Evolutionary conservation across 2,329 filamentous ascomycete species (phyloP).

Genomic region (Botrytis fabae): DNA sequence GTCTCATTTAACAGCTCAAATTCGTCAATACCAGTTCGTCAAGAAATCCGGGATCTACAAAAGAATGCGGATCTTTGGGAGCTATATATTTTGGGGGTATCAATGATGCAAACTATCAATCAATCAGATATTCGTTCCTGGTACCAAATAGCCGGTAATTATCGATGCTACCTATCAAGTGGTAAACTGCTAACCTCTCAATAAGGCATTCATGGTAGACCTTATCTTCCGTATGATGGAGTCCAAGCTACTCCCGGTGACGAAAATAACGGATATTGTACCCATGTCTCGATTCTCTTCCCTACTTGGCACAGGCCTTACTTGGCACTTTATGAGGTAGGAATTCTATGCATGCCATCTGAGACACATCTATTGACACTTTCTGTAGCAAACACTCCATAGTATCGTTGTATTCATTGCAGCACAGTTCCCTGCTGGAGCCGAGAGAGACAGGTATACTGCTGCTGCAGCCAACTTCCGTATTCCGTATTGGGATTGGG

Average conservation of each 20-base stretch:
- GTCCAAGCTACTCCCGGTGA: constrained; percentile 29
- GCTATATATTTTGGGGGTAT: constrained; percentile 37
- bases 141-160: constrained; percentile 36
- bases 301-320: constrained; percentile 57
- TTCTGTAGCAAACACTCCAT: constrained; percentile 54
- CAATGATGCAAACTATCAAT: constrained; percentile 30
- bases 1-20: constrained; percentile 26
- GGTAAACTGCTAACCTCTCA: background rate
- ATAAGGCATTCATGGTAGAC: constrained; percentile 37
- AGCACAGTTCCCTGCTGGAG: constrained; percentile 32
- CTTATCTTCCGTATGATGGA: constrained; percentile 33
- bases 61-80: constrained; percentile 34
- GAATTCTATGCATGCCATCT: background rate
- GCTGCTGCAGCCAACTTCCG: constrained; percentile 45
- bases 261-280: constrained; percentile 35
- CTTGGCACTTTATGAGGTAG: constrained; percentile 56
- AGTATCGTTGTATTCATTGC: constrained; percentile 50
- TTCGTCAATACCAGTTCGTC: constrained; percentile 31
- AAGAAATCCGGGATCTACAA: constrained; percentile 35
- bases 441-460: constrained; percentile 46
- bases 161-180: background rate
- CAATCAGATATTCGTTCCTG: constrained; percentile 34
- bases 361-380: constrained; percentile 8
- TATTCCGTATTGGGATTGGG: constrained; percentile 53
- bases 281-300: constrained; percentile 38